A percentile compares a stretch with the other conserved stretches of the same genome.
Evolutionary conservation across 2,329 filamentous ascomycete genomes (phyloP).

Genomic region (Colletotrichum sidae): DNA sequence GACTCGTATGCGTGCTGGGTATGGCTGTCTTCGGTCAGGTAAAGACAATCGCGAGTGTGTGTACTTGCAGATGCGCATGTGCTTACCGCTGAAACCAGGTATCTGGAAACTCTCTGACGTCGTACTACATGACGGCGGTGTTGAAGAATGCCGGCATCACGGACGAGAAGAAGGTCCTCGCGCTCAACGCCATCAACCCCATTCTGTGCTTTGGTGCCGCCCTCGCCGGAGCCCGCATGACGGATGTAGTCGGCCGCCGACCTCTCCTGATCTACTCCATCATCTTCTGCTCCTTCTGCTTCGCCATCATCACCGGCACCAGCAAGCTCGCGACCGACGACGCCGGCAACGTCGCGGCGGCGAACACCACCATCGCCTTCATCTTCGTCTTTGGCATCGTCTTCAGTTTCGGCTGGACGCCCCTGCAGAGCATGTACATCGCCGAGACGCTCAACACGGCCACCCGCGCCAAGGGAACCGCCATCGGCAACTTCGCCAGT

Average conservation of each 20-base stretch:
- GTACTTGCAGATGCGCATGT: too few species aligned
- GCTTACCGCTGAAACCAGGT: too few species aligned
- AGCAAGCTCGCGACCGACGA: slow-evolving; percentile 55
- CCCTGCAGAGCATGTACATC: slow-evolving; percentile 62
- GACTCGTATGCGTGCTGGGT: slow-evolving; percentile 62
- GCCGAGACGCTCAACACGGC: slow-evolving; percentile 58
- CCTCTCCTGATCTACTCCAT: slow-evolving; percentile 62
- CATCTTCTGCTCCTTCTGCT: slow-evolving; percentile 58
- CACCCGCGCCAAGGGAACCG: slow-evolving; percentile 59
- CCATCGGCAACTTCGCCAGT: slow-evolving; percentile 55
- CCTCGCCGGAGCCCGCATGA: slow-evolving; percentile 65
- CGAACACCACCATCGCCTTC: slow-evolving; percentile 60
- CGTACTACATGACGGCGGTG: slow-evolving; percentile 55
- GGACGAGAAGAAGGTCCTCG: slow-evolving; percentile 57
- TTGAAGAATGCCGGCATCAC: slow-evolving; percentile 64
- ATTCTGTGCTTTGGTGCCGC: slow-evolving; percentile 63
- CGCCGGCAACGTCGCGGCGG: slow-evolving; percentile 48
- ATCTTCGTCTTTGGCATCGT: slow-evolving; percentile 65
- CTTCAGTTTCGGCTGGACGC: slow-evolving; percentile 64
- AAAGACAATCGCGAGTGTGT: slow-evolving; percentile 39
- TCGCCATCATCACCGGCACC: slow-evolving; percentile 61
- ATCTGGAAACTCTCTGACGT: slow-evolving; percentile 57
- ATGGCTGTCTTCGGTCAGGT: slow-evolving; percentile 66
- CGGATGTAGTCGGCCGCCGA: slow-evolving; percentile 68
- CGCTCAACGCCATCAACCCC: slow-evolving; percentile 65